phyloP scores from a whole-genome alignment of 495 filamentous ascomycete species.

The Parathielavia hyrcaniae region DNA sequence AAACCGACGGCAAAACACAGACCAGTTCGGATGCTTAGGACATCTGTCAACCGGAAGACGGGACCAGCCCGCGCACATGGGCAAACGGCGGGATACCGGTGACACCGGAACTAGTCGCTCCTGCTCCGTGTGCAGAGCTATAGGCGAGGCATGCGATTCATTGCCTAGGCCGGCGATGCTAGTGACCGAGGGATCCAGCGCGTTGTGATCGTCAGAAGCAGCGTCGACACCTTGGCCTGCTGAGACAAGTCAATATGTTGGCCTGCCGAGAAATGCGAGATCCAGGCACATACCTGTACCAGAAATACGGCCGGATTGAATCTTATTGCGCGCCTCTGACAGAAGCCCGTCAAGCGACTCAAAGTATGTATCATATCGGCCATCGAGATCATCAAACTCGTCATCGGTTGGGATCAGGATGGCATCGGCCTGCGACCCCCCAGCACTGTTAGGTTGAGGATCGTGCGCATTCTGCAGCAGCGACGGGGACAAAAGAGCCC shows the following conservation, averaged over 20 bases:
- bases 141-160: constrained; percentile 12
- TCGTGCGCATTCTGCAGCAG: constrained; percentile 15
- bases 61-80: background rate
- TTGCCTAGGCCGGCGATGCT: constrained; percentile 16
- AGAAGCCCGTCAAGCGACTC: constrained; percentile 20
- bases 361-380: constrained; percentile 21
- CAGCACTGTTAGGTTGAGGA: constrained; percentile 8
- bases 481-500: constrained; percentile 14
- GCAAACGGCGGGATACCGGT: background rate
- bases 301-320: constrained; percentile 19
- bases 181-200: constrained; percentile 18
- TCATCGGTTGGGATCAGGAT: constrained; percentile 19
- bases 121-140: constrained; percentile 9
- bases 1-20: constrained; percentile 6
- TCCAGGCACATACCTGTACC: constrained; percentile 22
- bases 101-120: constrained; percentile 5
- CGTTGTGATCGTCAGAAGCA: constrained; percentile 16
- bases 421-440: constrained; percentile 8
- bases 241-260: constrained; percentile 16
- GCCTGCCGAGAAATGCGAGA: constrained; percentile 13
- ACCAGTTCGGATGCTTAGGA: constrained; percentile 9
- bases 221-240: constrained; percentile 22
- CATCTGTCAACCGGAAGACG: constrained; percentile 3
- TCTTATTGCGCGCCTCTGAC: constrained; percentile 11
- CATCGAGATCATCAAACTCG: constrained; percentile 19